These are phyloP conservation scores for Emericellopsis atlantica DNA, from an alignment of 2,329 filamentous ascomycete species.

Conservation along the genomic window DNA sequence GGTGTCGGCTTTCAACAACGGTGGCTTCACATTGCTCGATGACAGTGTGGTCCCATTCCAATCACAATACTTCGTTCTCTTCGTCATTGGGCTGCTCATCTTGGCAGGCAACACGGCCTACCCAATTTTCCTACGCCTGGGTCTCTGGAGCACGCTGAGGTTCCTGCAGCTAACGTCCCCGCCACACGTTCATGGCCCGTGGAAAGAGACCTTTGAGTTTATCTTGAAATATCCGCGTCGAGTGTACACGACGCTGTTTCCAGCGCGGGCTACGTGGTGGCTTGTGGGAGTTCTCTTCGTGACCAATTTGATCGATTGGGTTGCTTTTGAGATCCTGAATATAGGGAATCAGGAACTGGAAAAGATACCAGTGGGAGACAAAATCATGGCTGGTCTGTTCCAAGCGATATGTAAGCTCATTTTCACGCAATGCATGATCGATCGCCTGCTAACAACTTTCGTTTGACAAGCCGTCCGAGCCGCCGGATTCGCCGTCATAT, in stretches of 20 bases:
- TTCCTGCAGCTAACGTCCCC: conserved; percentile 23
- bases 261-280: conserved; percentile 52
- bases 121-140: conserved; percentile 48
- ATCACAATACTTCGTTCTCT: conserved; percentile 33
- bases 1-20: conserved; percentile 58
- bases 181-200: conserved; percentile 16
- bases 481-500: conserved; percentile 54
- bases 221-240: conserved; percentile 43
- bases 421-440: background rate
- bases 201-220: conserved; percentile 38
- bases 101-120: conserved; percentile 56
- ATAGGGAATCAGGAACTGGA: conserved; percentile 45
- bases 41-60: conserved; percentile 53
- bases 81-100: conserved; percentile 43
- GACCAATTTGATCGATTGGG: conserved; percentile 53
- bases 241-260: conserved; percentile 53
- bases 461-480: conserved; percentile 40
- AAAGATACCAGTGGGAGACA: conserved; percentile 34
- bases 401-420: conserved; percentile 37
- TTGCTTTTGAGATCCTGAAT: conserved; percentile 52
- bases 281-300: conserved; percentile 46
- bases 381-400: conserved; percentile 53
- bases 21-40: conserved; percentile 56
- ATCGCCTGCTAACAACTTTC: background rate
- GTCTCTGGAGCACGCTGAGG: conserved; percentile 39